Evolutionary conservation across 345 rosid species (phyloP), one percentile per base, ranked within the genome.

Genomic region (Turritis glabra): DNA sequence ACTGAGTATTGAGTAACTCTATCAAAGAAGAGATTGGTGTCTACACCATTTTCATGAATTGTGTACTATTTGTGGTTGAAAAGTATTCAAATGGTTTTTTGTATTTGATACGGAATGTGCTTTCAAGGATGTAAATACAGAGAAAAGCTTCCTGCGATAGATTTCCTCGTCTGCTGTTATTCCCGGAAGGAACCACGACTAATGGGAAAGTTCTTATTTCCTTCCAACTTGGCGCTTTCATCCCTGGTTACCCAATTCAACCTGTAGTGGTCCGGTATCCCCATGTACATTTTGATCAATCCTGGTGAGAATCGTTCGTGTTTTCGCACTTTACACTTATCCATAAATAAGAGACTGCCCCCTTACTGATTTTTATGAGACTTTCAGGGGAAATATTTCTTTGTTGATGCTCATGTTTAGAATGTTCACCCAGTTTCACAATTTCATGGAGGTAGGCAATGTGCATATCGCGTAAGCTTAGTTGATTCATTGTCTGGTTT

Each of bases 101-200:
- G 81, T 83, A 80, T 92, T 85, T 95, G 99, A 95, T 95, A 95
- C 89, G 91, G 90, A 95, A 84, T 79, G 73, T 95, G 78, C 82
- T 95, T 95, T 92, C 88, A 81, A 88, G 99, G 92, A 82, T 87
- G 83, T 95, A 79, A 21, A 92, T 89, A 86, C 97, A 95, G 99
- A 95, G 92, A 95, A 90, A 92, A 86, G 99, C 92, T 73, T 82
- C 92, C 9, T 86, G 87, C 63, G 81, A 85, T 85, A 83, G 71
- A 73, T 95, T 83, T 86, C 99, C 99, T 27, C 88, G 92, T 58
- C 67, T 95, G 70, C 85, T 95, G 51, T 78, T 95, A 54, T 95
- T 95, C 87, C 99, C 99, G 5, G 99, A 95, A 87, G 99, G 99
- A 73, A 95, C 99, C 26, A 95, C 99, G 15, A 90, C 97, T 17